Base-by-base conservation (phyloP, 768 basidiomycete species). In the Mrakia hoshinonis region DNA sequence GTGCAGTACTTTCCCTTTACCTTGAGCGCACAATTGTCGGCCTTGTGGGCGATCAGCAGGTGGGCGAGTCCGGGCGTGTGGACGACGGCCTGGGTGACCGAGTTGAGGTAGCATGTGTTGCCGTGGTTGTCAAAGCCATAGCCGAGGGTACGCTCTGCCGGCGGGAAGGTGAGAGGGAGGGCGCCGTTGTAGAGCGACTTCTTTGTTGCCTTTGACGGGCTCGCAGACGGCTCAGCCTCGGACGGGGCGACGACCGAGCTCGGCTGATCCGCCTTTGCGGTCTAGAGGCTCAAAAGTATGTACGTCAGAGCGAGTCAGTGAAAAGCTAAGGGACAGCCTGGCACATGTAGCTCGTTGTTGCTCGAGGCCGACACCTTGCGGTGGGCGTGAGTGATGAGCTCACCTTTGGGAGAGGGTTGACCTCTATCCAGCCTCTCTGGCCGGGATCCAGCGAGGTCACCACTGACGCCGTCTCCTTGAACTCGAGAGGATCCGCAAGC, bases 31-130 rank as follows among this genome's bases (percentile, higher is more conserved):
- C 90, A 92, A 18, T 11, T 22, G 69, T 68, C 76, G 88, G 88
- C 10, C 78, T 78, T 51, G 80, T 76, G 48, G 55, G 78, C 76
- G 20, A 39, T 66, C 48, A 92, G 78, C 52, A 89, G 77, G 73
- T 83, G 85, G 47, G 92, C 82, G 31, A 99, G 83, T 2, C 94
- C 92, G 11, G 93, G 87, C 0, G 95, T 97, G 77, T 98, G 93
- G 18, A 96, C 80, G 63, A 98, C 84, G 76, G 92, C 92, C 81
- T 99, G 96, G 62, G 98, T 81, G 26, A 89, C 90, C 75, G 92
- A 92, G 79, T 99, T 99, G 76, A 97, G 82, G 79, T 95, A 99
- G 80, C 96, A 99, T 1, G 92, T 95, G 77, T 97, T 98, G 58
- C 91, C 92, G 34, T 82, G 87, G 80, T 97, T 97, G 77, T 85